Evolutionary conservation across 2,329 filamentous ascomycete species (phyloP), one percentile per base, ranked within the genome.

Genomic region (Cytospora schulzeri): DNA sequence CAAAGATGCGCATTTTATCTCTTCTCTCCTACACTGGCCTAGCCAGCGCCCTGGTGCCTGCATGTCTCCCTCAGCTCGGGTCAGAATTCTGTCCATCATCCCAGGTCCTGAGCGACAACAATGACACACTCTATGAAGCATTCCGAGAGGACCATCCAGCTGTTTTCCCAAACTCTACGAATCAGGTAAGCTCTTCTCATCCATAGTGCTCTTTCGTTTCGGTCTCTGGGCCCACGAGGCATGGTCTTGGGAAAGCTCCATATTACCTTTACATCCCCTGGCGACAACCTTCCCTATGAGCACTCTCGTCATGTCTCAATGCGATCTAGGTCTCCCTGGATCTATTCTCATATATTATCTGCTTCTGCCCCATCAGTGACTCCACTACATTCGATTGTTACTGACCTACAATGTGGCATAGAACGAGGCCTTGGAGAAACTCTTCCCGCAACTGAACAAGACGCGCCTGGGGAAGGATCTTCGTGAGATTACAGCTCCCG

Each of bases 41-140:
- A 22, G 51, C 38, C 59, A 24, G n/a, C n/a, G 35, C 59, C 17
- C 33, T 62, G 59, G 28, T 62, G 14, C 53, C 60, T 56, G 53
- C 53, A 29, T 62, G 53, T 14, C 29, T 51, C 28, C 31, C 53
- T 15, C 19, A 52, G 15, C 38, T 62, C 28, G 60, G 60, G 12
- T 29, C 28, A n/a, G 51, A 55, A 14, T 62, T 55, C n/a, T 62
- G 60, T 5, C 60, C 60, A 7, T 45, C 35, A 19, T 29, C 38
- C 26, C 35, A 38, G 12, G 28, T 17, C 9, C n/a, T 50, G 52
- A n/a, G 24, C 26, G 29, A 29, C 17, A 17, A 14, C 22, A 3
- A 17, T 17, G 9, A n/a, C 6, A 15, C 35, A 17, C 35, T n/a
- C 22, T 48, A 48, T 14, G 45, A 48, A 7, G 45, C 8, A 24